phyloP scores from a whole-genome alignment of 208 protist genomes.

The Novymonas esmeraldas region DNA sequence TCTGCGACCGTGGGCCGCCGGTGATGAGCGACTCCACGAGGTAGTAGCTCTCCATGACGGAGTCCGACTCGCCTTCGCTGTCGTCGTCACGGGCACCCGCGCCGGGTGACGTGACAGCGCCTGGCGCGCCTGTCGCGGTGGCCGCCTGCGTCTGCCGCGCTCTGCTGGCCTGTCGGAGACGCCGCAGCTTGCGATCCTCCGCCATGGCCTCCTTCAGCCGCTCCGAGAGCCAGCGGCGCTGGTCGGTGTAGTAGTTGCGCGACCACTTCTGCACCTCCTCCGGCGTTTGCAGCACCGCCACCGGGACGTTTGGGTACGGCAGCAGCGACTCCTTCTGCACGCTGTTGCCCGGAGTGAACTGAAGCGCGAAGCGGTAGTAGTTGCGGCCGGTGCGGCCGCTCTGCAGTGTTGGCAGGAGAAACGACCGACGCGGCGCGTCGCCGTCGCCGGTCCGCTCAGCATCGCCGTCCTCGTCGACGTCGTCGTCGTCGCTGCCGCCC shows the following conservation, averaged over 20 bases:
- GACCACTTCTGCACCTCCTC: slow-evolving; percentile 67
- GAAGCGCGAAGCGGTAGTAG: slow-evolving; percentile 60
- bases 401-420: slow-evolving; percentile 49
- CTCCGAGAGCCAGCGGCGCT: slow-evolving; percentile 61
- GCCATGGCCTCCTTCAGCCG: slow-evolving; percentile 46
- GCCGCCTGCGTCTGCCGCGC: background rate
- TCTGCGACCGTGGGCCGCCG: background rate
- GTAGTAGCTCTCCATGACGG: slow-evolving; percentile 4
- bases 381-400: slow-evolving; percentile 29
- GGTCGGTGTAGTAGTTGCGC: slow-evolving; percentile 62
- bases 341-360: slow-evolving; percentile 65
- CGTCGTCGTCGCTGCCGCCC: slow-evolving; percentile 19
- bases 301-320: slow-evolving; percentile 65
- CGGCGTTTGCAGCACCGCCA: slow-evolving; percentile 59
- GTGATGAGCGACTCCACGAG: slow-evolving; percentile 11
- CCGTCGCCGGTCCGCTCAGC: background rate
- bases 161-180: slow-evolving; percentile 8
- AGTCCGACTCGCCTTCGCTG: slow-evolving; percentile 26
- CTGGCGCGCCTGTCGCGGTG: background rate
- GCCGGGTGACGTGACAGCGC: background rate
- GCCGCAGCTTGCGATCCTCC: slow-evolving; percentile 48
- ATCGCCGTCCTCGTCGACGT: slow-evolving; percentile 2
- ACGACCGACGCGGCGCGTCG: slow-evolving; percentile 1
- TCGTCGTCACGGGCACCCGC: slow-evolving; percentile 19
- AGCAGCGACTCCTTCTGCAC: slow-evolving; percentile 54